Evolutionary conservation across 2,329 filamentous ascomycete species (phyloP).

Genomic region (Cryoendolithus antarcticus): DNA sequence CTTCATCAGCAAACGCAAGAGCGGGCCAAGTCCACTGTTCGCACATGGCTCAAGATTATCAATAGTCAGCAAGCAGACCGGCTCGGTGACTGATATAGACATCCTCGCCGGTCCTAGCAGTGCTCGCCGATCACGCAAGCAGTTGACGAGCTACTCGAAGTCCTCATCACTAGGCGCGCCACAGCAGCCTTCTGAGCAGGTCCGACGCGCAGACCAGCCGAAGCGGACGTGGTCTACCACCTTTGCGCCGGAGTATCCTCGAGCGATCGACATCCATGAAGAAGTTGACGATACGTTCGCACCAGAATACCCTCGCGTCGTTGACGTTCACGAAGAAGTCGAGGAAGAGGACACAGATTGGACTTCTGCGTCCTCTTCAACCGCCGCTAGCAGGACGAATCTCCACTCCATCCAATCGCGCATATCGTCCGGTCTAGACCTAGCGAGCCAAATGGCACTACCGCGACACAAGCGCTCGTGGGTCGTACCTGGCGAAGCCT

Average conservation of each 20-base stretch:
- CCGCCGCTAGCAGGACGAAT: not conserved
- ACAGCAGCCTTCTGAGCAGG: too few species aligned
- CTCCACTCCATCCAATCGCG: not conserved
- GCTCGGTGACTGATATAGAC: slow-evolving; percentile 1
- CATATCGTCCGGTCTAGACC: slow-evolving; percentile 1
- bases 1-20: slow-evolving; percentile 30
- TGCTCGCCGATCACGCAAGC: not conserved
- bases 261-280: slow-evolving; percentile 4
- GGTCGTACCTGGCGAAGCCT: slow-evolving; percentile 22
- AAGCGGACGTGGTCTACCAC: slow-evolving; percentile 8
- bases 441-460: slow-evolving; percentile 14
- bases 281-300: slow-evolving; percentile 10
- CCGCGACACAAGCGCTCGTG: slow-evolving; percentile 19
- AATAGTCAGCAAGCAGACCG: not conserved
- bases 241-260: slow-evolving; percentile 15
- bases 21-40: slow-evolving; percentile 27
- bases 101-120: not conserved
- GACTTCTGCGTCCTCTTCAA: slow-evolving; percentile 1
- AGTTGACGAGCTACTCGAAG: slow-evolving; percentile 1
- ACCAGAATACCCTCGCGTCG: slow-evolving; percentile 17
- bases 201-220: slow-evolving; percentile 9
- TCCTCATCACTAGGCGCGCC: too few species aligned
- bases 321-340: slow-evolving; percentile 9
- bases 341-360: slow-evolving; percentile 11
- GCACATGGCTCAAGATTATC: slow-evolving; percentile 6